Evolutionary conservation across 164 flowering plant genomes (phyloP).

Genomic region (Sextonia rubra): DNA sequence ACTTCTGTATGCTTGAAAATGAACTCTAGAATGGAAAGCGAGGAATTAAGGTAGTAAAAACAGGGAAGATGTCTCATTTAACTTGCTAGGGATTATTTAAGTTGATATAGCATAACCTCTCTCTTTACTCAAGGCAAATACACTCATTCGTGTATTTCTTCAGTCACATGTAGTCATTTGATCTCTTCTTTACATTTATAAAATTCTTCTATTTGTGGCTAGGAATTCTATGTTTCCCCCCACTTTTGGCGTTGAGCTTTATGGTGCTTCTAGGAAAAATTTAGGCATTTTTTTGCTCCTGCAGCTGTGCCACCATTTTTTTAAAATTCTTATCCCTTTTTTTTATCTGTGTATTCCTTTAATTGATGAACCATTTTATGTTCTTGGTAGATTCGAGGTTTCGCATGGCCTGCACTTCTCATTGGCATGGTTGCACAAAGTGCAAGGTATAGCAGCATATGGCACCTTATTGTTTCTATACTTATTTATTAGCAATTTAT

Average conservation of each 20-base stretch:
- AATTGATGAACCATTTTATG: conserved; percentile 1
- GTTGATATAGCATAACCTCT: too few relatives aligned
- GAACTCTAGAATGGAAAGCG: too few relatives aligned
- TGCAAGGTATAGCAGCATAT: conserved; percentile 62
- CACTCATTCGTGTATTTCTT: too few relatives aligned
- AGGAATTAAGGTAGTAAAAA: too few relatives aligned
- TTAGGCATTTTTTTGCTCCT: not conserved
- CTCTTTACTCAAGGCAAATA: too few relatives aligned
- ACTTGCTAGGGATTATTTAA: too few relatives aligned
- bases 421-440: conserved; percentile 96
- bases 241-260: not conserved
- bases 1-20: too few relatives aligned
- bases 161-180: too few relatives aligned
- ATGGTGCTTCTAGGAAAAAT: not conserved
- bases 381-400: conserved; percentile 70
- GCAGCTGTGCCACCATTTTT: not conserved
- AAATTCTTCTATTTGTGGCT: too few relatives aligned
- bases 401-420: conserved; percentile 97
- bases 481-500: not conserved
- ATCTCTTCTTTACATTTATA: too few relatives aligned
- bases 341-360: not conserved
- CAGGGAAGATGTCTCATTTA: too few relatives aligned
- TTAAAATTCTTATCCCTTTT: too few relatives aligned
- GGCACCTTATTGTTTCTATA: not conserved
- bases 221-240: not conserved